Conservation (phyloP, 164 flowering plant species). For the Cinnamomum chago region DNA sequence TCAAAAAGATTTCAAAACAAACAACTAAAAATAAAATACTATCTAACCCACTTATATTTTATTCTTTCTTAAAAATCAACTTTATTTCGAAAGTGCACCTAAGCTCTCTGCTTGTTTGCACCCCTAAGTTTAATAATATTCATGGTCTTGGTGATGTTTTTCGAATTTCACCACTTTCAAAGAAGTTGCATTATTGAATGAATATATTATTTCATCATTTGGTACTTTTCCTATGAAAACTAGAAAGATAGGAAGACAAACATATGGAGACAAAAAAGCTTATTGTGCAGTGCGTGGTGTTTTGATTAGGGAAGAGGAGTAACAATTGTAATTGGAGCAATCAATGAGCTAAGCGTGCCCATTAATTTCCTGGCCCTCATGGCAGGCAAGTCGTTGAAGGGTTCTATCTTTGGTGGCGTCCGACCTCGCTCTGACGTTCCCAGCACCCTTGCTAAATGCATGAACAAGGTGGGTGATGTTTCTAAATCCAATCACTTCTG, state of each 20-base stretch:
- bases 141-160: no score
- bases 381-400: constrained; percentile 35
- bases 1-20: no score
- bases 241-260: no score
- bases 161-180: no score
- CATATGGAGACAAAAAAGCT: background rate
- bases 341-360: constrained; percentile 1
- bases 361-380: constrained; percentile 16
- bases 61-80: no score
- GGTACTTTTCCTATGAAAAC: no score
- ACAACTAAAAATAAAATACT: no score
- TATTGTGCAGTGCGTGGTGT: background rate
- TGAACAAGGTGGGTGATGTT: constrained; percentile 30
- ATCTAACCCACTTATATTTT: no score
- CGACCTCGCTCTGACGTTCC: constrained; percentile 40
- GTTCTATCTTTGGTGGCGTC: constrained; percentile 43
- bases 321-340: constrained; percentile 27
- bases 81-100: background rate
- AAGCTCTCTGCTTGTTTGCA: background rate
- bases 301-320: constrained; percentile 35
- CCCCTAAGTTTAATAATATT: background rate
- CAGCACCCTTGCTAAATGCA: constrained; percentile 29
- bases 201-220: no score
- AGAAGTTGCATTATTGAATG: no score
- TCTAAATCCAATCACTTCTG: background rate